Percentiles rank a stretch among this genome's conserved stretches.
Evolutionary conservation across 441 rosid species (phyloP).

Genomic region (Corymbia calophylla): DNA sequence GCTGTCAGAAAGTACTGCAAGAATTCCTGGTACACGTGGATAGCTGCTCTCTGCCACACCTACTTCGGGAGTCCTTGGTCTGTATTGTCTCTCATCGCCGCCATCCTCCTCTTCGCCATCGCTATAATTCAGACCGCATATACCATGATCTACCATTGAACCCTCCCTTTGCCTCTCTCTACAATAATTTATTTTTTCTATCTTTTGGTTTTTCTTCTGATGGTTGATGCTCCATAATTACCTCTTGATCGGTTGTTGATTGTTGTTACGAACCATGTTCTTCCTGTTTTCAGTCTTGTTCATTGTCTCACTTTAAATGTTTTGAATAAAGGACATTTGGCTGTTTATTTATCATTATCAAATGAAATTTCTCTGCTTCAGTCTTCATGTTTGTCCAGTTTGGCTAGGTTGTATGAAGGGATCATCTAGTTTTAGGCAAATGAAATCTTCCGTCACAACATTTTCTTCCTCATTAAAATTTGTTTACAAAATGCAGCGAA

Average conservation of each 20-base stretch:
- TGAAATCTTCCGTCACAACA: no score
- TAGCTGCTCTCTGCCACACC: no score
- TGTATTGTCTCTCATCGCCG: neutral
- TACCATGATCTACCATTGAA: neutral
- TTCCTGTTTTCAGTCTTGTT: neutral
- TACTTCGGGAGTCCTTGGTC: no score
- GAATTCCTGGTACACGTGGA: conserved; percentile 8
- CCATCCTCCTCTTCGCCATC: neutral
- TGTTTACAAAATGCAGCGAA: no score
- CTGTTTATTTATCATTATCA: neutral
- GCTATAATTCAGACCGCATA: accelerated
- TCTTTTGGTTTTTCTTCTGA: no score
- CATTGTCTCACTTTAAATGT: neutral
- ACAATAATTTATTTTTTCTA: no score
- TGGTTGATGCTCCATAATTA: neutral
- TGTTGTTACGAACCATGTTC: neutral
- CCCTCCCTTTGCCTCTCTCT: neutral
- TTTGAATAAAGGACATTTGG: neutral
- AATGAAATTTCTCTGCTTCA: neutral
- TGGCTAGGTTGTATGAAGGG: neutral
- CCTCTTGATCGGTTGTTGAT: neutral
- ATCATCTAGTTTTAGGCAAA: neutral
- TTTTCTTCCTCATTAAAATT: no score
- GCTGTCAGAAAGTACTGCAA: neutral
- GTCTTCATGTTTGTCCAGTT: neutral